Base-by-base conservation (phyloP, 352 stramenopile species). In the Aphanomyces euteiches region DNA sequence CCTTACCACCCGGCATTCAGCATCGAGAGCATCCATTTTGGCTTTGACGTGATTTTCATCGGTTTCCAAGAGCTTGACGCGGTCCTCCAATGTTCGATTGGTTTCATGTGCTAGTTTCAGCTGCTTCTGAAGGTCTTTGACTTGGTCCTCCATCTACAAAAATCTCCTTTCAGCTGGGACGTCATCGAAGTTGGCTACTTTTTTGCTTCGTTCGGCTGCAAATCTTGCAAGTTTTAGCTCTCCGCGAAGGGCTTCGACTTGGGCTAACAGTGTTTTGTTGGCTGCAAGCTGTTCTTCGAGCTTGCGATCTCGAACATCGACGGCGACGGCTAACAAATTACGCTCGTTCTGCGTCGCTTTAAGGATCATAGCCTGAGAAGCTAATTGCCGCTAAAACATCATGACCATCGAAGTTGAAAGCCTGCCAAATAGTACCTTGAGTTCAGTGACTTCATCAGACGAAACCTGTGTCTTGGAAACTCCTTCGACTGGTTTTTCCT, bases 311-410 rank as follows among this genome's bases (percentile, higher is more conserved):
- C 59, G 59, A 5, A 67, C 59, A 40, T 67, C 59, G 40, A 67
- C 59, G 3, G 59, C 59, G 19, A 67, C 43, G 15, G 59, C 59
- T 36, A 67, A 41, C 39, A 67, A 67, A 40, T 67, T 67, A 7
- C 59, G 59, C 13, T 67, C 59, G 43, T 67, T 67, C 43, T 67
- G 59, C 12, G 59, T 67, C 12, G 59, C 59, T 36, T 67, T 67
- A 15, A 67, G 12, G 5, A 67, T 17, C 8, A 67, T 21, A 19
- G 59, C 39, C 56, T 67, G 59, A 21, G 59, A 67, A 28, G 59
- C 59, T 28, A 67, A n/a, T 41, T 67, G 59, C 21, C 41, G 39
- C 59, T 67, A 67, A 41, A 5, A 19, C 34, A 38, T 21, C 19
- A 19, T 48, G n/a, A 13, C 21, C 21, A 15, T 45, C 7, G 43